These are phyloP conservation scores for Graphium sp. DNA, from an alignment of 2,329 filamentous ascomycete species.

Conservation along the genomic window DNA sequence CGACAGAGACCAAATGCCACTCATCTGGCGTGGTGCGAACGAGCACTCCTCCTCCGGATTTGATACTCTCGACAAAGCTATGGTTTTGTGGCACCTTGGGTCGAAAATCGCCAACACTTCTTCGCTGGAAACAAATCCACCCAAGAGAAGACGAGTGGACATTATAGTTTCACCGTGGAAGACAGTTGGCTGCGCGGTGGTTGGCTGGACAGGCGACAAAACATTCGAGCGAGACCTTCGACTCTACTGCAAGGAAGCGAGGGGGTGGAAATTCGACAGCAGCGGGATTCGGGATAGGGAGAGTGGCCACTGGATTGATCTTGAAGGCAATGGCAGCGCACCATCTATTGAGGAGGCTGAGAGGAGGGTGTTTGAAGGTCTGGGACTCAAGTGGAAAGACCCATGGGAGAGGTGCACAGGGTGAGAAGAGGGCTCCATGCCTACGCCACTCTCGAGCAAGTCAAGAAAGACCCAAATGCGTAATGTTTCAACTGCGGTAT, in stretches of 20 bases:
- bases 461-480: conserved; percentile 34
- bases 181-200: conserved; percentile 71
- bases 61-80: conserved; percentile 77
- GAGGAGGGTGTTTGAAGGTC: conserved; percentile 58
- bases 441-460: conserved; percentile 37
- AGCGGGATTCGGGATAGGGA: conserved; percentile 59
- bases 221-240: conserved; percentile 82
- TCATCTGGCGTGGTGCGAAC: conserved; percentile 31
- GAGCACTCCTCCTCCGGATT: conserved; percentile 41
- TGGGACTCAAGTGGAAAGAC: conserved; percentile 51
- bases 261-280: conserved; percentile 74
- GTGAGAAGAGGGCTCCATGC: conserved; percentile 29
- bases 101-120: too few relatives aligned
- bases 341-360: conserved; percentile 59
- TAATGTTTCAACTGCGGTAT: conserved; percentile 44
- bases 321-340: conserved; percentile 41
- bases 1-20: conserved; percentile 48
- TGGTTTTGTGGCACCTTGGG: conserved; percentile 91
- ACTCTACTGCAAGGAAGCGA: conserved; percentile 57
- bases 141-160: conserved; percentile 53
- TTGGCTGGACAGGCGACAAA: conserved; percentile 78
- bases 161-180: conserved; percentile 85
- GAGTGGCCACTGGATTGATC: conserved; percentile 53
- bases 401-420: conserved; percentile 54
- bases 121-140: conserved; percentile 12